phyloP scores from a whole-genome alignment of 768 basidiomycete species.

The Multifurca ochricompacta region DNA sequence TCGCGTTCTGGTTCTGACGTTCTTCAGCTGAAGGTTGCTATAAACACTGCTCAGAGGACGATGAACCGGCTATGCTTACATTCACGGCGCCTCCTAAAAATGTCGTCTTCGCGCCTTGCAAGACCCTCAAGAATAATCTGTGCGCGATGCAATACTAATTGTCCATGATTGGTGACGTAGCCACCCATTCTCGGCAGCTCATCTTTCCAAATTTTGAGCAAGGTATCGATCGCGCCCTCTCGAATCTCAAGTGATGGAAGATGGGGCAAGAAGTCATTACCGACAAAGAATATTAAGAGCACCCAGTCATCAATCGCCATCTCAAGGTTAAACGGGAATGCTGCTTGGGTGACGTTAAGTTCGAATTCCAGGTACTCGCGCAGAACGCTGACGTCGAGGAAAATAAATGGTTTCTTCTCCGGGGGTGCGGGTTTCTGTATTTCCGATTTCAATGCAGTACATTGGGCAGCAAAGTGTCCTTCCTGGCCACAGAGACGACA shows the following conservation, averaged over 20 bases:
- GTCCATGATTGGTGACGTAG: slow-evolving; percentile 90
- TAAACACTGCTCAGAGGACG: neutral
- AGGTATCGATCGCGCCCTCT: slow-evolving; percentile 97
- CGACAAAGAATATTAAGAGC: slow-evolving; percentile 98
- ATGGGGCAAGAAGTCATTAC: slow-evolving; percentile 98
- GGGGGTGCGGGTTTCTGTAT: slow-evolving; percentile 52
- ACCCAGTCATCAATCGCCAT: slow-evolving; percentile 99
- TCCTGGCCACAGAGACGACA: slow-evolving; percentile 93
- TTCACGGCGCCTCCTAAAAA: slow-evolving; percentile 88
- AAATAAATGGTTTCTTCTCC: slow-evolving; percentile 95
- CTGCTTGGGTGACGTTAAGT: slow-evolving; percentile 67
- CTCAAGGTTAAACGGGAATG: slow-evolving; percentile 90
- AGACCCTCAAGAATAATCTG: slow-evolving; percentile 95
- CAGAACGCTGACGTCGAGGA: slow-evolving; percentile 91
- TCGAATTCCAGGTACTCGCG: slow-evolving; percentile 98
- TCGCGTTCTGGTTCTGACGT: slow-evolving; percentile 85
- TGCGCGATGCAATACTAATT: slow-evolving; percentile 74
- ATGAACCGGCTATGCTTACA: slow-evolving; percentile 35
- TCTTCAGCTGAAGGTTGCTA: slow-evolving; percentile 62
- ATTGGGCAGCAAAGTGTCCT: slow-evolving; percentile 93
- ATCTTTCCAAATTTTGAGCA: slow-evolving; percentile 92
- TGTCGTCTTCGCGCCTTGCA: slow-evolving; percentile 91
- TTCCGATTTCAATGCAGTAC: slow-evolving; percentile 72
- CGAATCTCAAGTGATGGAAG: slow-evolving; percentile 97
- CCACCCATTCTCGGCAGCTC: slow-evolving; percentile 95